A percentile compares a stretch with the other conserved stretches of the same genome.
Evolutionary conservation across 768 basidiomycete genomes (phyloP).

Genomic region (Pleurotus sapidus): DNA sequence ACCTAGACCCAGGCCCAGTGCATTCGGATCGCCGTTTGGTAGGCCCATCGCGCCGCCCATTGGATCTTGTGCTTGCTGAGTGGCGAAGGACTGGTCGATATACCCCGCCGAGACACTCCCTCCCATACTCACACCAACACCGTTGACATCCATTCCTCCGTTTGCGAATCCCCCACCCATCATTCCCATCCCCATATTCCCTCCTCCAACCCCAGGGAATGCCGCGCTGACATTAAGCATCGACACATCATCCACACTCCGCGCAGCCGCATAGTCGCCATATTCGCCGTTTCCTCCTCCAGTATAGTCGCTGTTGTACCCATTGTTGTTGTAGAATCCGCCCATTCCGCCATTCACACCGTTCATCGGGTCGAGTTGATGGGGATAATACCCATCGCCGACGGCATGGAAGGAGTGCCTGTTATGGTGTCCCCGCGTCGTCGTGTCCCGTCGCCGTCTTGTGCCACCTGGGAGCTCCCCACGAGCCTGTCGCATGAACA

Average conservation of each 20-base stretch:
- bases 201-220: neutral
- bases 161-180: neutral
- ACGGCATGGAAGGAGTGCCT: slow-evolving; percentile 3
- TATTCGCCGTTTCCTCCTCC: neutral
- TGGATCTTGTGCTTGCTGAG: slow-evolving; percentile 14
- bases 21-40: slow-evolving; percentile 7
- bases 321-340: neutral
- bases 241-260: neutral
- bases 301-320: slow-evolving; percentile 4
- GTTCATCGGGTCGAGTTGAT: neutral
- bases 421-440: slow-evolving; percentile 8
- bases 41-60: slow-evolving; percentile 22
- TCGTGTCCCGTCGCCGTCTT: slow-evolving; percentile 22
- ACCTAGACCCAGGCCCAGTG: slow-evolving; percentile 6
- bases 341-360: neutral
- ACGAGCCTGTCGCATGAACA: slow-evolving; percentile 62
- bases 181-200: slow-evolving; percentile 1
- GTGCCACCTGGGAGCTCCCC: slow-evolving; percentile 40
- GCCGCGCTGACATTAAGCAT: neutral
- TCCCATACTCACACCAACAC: neutral
- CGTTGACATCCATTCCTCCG: neutral
- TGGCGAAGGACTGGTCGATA: slow-evolving; percentile 20
- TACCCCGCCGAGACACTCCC: slow-evolving; percentile 18
- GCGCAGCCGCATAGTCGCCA: neutral
- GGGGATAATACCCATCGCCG: neutral